Percentiles rank a stretch among this genome's conserved stretches.
Conservation (phyloP, 352 stramenopile genomes). For the Phytophthora tubulina region DNA sequence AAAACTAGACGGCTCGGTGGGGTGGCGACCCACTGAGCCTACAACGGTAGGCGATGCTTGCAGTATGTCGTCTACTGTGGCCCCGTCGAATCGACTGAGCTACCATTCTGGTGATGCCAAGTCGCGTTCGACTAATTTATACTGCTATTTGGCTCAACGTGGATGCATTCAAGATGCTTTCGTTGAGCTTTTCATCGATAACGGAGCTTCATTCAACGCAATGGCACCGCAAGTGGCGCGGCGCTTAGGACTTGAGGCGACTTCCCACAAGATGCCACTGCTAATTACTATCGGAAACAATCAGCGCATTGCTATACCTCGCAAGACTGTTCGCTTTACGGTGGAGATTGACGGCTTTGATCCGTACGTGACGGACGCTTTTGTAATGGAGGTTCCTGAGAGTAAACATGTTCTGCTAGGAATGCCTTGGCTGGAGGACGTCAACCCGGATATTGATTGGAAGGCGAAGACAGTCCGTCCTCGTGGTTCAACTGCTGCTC, state of each 20-base stretch:
- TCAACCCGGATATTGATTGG: background rate
- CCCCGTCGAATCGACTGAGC: background rate
- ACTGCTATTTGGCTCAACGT: background rate
- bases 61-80: background rate
- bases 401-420: background rate
- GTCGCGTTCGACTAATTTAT: background rate
- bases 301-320: background rate
- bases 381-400: background rate
- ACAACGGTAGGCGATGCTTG: background rate
- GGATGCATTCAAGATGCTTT: background rate
- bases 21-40: slow-evolving; percentile 1
- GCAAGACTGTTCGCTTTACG: background rate
- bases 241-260: background rate
- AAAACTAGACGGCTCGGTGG: slow-evolving; percentile 4
- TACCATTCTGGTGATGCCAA: background rate
- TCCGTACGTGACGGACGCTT: background rate
- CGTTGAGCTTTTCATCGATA: background rate
- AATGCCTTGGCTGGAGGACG: background rate
- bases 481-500: background rate
- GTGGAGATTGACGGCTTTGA: background rate
- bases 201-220: background rate
- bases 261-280: background rate
- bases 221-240: background rate
- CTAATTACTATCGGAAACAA: background rate
- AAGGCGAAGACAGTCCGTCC: background rate